Percentiles rank a stretch among this genome's conserved stretches.
phyloP scores from a whole-genome alignment of 148 eudicot genomes.

The Selenicereus undatus region DNA sequence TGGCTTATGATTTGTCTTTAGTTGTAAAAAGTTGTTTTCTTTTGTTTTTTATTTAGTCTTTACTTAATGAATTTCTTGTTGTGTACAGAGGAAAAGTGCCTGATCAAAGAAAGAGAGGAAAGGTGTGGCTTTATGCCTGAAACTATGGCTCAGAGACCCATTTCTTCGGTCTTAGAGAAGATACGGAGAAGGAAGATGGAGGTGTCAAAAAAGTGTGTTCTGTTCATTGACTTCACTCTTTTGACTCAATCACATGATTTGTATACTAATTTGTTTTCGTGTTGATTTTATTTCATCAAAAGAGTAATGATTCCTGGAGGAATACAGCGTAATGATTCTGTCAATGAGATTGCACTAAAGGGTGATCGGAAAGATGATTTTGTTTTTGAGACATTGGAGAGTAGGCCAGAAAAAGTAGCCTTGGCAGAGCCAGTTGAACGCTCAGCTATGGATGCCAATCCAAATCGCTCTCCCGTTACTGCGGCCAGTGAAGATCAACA shows the following conservation, averaged over 20 bases:
- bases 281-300: constrained; percentile 8
- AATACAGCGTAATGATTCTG: constrained; percentile 19
- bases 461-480: constrained; percentile 18
- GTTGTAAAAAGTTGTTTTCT: background rate
- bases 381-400: constrained; percentile 20
- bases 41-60: background rate
- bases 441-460: constrained; percentile 16
- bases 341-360: constrained; percentile 26
- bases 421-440: constrained; percentile 24
- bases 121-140: constrained; percentile 67
- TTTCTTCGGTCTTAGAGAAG: constrained; percentile 81
- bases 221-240: background rate
- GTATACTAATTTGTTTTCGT: background rate
- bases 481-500: constrained; percentile 26
- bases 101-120: constrained; percentile 37
- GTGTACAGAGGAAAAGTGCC: constrained; percentile 58
- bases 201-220: constrained; percentile 58
- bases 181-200: constrained; percentile 81
- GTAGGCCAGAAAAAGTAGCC: constrained; percentile 19
- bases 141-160: constrained; percentile 60
- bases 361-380: constrained; percentile 30
- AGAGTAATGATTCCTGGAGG: constrained; percentile 31
- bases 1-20: background rate
- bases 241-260: background rate
- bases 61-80: constrained; percentile 6